These are phyloP conservation scores for Colletotrichum somersetense DNA, from an alignment of 2,329 filamentous ascomycete species.

Conservation along the genomic window DNA sequence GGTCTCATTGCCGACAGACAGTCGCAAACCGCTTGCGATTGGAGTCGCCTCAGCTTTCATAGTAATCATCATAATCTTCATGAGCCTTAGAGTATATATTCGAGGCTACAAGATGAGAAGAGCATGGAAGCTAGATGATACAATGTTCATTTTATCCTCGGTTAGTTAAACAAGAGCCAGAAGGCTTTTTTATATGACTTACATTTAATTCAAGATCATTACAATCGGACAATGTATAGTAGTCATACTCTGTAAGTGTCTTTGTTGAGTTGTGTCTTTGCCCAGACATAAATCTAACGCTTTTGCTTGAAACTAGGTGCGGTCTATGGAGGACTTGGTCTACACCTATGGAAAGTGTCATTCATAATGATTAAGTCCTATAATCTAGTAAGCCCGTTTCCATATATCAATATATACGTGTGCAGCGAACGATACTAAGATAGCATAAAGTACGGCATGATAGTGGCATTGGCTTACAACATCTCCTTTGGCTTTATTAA, in stretches of 20 bases:
- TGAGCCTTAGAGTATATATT: slow-evolving; percentile 41
- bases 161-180: neutral
- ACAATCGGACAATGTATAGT: neutral
- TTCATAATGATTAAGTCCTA: rapidly evolving
- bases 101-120: slow-evolving; percentile 44
- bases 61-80: neutral
- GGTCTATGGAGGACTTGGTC: neutral
- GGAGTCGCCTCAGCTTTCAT: slow-evolving; percentile 1
- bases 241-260: neutral
- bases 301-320: neutral
- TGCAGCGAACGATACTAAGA: neutral
- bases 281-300: neutral
- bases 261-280: no score
- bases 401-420: neutral
- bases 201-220: neutral
- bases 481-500: slow-evolving; percentile 48
- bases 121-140: slow-evolving; percentile 46
- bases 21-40: neutral
- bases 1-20: neutral
- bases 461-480: slow-evolving; percentile 48
- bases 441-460: neutral
- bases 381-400: neutral
- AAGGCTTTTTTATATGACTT: neutral
- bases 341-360: neutral
- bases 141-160: slow-evolving; percentile 1